Evolutionary conservation across 2,329 filamentous ascomycete genomes (phyloP).

Genomic region (Pyrenophora teres): DNA sequence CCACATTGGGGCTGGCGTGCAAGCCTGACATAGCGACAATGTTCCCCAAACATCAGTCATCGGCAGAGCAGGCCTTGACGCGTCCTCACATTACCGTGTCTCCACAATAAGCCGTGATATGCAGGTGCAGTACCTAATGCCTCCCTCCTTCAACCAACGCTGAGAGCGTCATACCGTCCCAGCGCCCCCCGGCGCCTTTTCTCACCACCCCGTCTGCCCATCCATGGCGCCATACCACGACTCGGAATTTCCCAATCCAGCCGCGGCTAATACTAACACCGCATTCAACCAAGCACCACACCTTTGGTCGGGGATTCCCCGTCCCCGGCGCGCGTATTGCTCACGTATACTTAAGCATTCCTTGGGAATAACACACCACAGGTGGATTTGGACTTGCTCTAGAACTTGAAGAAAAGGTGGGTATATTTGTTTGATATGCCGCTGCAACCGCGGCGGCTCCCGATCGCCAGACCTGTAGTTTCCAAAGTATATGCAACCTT

Average conservation of each 20-base stretch:
- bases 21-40: background rate
- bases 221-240: conserved; percentile 4
- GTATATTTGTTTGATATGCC: conserved; percentile 17
- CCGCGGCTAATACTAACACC: background rate
- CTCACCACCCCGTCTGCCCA: background rate
- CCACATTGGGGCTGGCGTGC: background rate
- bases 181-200: background rate
- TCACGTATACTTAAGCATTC: background rate
- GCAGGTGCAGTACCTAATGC: conserved; percentile 2
- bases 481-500: background rate
- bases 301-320: background rate
- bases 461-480: conserved; percentile 2
- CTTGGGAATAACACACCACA: background rate
- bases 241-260: background rate
- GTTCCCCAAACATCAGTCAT: background rate
- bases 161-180: background rate
- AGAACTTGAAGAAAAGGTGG: conserved; percentile 11
- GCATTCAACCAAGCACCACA: background rate
- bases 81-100: conserved; percentile 10
- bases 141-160: background rate
- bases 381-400: background rate
- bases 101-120: conserved; percentile 9
- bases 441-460: conserved; percentile 5
- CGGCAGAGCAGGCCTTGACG: conserved; percentile 6
- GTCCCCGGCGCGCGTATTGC: conserved; percentile 2